Percentiles rank a stretch among this genome's conserved stretches.
phyloP scores from a whole-genome alignment of 139 green algal species.

The Closterium sp. region DNA sequence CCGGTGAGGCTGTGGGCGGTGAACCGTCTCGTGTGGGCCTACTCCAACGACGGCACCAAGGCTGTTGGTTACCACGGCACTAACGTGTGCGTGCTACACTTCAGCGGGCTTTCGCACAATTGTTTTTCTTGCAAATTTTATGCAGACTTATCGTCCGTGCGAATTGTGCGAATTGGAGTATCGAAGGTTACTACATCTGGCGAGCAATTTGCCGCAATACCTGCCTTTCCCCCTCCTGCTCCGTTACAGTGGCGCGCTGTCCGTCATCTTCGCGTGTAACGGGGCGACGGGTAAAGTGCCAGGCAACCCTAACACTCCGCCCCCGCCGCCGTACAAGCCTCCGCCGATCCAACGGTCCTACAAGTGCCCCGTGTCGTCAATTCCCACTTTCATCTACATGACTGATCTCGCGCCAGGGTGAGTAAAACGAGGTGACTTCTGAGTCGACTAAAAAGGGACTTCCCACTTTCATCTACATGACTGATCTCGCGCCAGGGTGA shows the following conservation, averaged over 20 bases:
- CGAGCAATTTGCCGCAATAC: background rate
- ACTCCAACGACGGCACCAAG: background rate
- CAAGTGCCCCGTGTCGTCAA: background rate
- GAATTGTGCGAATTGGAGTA: background rate
- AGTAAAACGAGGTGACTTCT: no score
- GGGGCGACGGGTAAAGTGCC: background rate
- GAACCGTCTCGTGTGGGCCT: background rate
- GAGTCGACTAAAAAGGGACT: no score
- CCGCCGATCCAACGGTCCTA: background rate
- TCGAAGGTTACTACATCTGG: background rate
- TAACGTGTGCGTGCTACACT: background rate
- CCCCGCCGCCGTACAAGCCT: background rate
- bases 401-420: background rate
- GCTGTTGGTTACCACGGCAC: background rate
- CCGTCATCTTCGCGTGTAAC: background rate
- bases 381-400: background rate
- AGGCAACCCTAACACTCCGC: background rate
- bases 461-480: background rate
- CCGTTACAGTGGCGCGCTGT: background rate
- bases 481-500: background rate
- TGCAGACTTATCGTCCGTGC: background rate
- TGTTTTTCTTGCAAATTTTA: no score
- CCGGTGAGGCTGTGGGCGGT: background rate
- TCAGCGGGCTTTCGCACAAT: no score
- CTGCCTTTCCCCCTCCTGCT: background rate